Percentiles rank a stretch among this genome's conserved stretches.
phyloP scores from a whole-genome alignment of 805 yeast species.

The Peterozyma xylosa region DNA sequence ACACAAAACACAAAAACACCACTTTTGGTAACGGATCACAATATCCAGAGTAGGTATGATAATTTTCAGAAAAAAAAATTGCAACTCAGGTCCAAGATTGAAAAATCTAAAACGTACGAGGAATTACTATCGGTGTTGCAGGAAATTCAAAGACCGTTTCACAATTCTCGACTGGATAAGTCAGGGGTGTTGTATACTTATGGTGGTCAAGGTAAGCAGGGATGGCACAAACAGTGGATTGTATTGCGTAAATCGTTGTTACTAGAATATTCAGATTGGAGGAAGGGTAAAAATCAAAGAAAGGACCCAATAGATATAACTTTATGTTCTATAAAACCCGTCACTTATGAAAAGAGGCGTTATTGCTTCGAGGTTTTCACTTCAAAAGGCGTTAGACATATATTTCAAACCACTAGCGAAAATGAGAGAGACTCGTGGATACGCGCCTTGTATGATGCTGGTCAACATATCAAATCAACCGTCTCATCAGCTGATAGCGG shows the following conservation, averaged over 20 bases:
- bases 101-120: conserved; percentile 9
- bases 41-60: conserved; percentile 9
- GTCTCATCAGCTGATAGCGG: background rate
- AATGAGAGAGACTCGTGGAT: conserved; percentile 69
- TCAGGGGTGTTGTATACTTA: conserved; percentile 48
- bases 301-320: conserved; percentile 66
- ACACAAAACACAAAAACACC: background rate
- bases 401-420: conserved; percentile 67
- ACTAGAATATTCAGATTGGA: conserved; percentile 74
- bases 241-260: conserved; percentile 62
- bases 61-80: conserved; percentile 13
- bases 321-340: conserved; percentile 52
- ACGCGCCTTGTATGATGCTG: conserved; percentile 50
- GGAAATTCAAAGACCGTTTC: conserved; percentile 19
- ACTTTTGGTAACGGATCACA: conserved; percentile 6
- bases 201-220: conserved; percentile 54
- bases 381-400: conserved; percentile 54
- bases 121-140: conserved; percentile 33
- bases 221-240: conserved; percentile 91
- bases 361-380: conserved; percentile 73
- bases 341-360: conserved; percentile 37
- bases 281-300: conserved; percentile 54
- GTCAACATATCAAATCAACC: conserved; percentile 18
- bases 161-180: conserved; percentile 11
- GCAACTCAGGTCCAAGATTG: conserved; percentile 12